A percentile compares a stretch with the other conserved stretches of the same genome.
Conservation (phyloP, 2,329 filamentous ascomycete genomes). For the Pestalotiopsis sp. region DNA sequence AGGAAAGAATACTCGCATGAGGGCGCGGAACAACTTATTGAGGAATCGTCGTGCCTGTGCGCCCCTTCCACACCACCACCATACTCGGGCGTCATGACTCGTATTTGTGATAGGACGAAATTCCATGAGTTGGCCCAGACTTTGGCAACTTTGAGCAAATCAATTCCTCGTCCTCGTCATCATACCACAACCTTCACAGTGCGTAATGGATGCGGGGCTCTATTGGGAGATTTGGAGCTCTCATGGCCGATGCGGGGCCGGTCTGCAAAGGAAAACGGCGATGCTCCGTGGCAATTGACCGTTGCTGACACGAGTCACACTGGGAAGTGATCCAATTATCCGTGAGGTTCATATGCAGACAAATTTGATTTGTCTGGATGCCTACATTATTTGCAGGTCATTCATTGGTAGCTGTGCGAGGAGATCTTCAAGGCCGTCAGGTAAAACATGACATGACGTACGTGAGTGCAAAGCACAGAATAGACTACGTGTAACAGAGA, state of each 20-base stretch:
- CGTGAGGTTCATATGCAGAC: background rate
- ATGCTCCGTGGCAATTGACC: conserved; percentile 3
- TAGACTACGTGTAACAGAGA: background rate
- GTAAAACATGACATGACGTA: background rate
- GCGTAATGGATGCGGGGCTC: background rate
- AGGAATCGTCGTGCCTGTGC: too few species aligned
- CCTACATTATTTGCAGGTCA: background rate
- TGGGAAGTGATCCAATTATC: background rate
- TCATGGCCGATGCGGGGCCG: background rate
- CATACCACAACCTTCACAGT: too few species aligned
- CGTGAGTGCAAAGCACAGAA: background rate
- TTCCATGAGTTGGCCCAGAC: too few species aligned
- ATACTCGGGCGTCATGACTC: too few species aligned
- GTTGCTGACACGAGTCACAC: background rate
- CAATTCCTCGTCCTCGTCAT: too few species aligned
- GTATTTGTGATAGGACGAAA: too few species aligned
- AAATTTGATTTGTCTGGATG: background rate
- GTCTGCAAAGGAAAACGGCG: background rate
- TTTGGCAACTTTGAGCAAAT: too few species aligned
- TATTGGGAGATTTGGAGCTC: background rate
- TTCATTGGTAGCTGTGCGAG: background rate
- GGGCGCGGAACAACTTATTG: too few species aligned
- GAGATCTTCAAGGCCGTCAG: background rate
- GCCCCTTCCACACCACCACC: too few species aligned
- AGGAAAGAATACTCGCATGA: too few species aligned